phyloP scores from a whole-genome alignment of 2,329 filamentous ascomycete species.

The Acephala macrosclerotiorum region DNA sequence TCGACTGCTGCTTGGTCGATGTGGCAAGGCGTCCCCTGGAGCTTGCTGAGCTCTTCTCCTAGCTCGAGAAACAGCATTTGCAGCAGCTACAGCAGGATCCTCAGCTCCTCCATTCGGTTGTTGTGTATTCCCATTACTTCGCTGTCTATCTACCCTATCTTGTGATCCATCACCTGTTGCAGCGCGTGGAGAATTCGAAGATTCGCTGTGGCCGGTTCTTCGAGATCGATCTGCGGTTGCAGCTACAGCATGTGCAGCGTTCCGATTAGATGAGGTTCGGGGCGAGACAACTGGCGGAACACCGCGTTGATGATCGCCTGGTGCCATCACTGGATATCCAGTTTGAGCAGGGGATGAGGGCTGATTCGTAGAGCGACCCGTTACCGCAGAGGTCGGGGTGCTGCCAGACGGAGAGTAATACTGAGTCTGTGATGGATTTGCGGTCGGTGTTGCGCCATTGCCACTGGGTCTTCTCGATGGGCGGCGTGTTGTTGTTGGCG shows the following conservation, averaged over 20 bases:
- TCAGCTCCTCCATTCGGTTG: slow-evolving; percentile 49
- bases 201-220: slow-evolving; percentile 36
- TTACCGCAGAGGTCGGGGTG: slow-evolving; percentile 30
- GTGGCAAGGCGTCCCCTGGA: slow-evolving; percentile 52
- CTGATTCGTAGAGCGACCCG: slow-evolving; percentile 39
- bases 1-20: slow-evolving; percentile 49
- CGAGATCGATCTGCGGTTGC: slow-evolving; percentile 38
- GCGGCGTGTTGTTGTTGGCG: slow-evolving; percentile 58
- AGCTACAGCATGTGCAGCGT: slow-evolving; percentile 44
- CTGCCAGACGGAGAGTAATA: slow-evolving; percentile 40
- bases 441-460: slow-evolving; percentile 49
- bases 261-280: slow-evolving; percentile 79
- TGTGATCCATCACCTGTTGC: slow-evolving; percentile 36
- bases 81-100: slow-evolving; percentile 45
- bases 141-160: slow-evolving; percentile 41
- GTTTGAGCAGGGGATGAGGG: slow-evolving; percentile 48
- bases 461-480: slow-evolving; percentile 61
- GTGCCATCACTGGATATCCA: slow-evolving; percentile 39
- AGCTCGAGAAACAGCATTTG: slow-evolving; percentile 51
- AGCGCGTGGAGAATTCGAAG: slow-evolving; percentile 35
- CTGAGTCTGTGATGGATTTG: slow-evolving; percentile 37
- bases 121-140: slow-evolving; percentile 49
- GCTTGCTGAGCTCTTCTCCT: slow-evolving; percentile 55
- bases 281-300: slow-evolving; percentile 79
- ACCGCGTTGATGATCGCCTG: slow-evolving; percentile 61